Evolutionary conservation across 768 basidiomycete genomes (phyloP), one percentile per base, ranked within the genome.

Genomic region (Suillus cothurnatus): DNA sequence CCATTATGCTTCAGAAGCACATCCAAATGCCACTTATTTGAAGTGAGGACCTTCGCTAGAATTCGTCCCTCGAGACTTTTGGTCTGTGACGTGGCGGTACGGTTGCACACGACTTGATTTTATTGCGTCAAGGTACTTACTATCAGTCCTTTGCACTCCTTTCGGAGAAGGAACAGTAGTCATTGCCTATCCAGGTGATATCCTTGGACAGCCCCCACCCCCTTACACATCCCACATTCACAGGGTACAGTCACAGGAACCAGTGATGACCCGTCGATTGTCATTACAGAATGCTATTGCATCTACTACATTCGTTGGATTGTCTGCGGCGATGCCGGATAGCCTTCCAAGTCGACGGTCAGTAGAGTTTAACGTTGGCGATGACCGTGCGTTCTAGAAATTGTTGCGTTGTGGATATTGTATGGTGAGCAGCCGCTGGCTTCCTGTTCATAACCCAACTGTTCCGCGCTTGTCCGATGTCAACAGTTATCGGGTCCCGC

Each of bases 211-310:
- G n/a, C 4, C 21, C 6, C 11, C 45, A 47, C 21, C 43, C 28
- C 76, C 75, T 63, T 76, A 73, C 14, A 74, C 86, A 72, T 91
- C 88, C 90, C 89, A 92, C 55, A 91, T 86, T 66, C 90, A 85
- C 50, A 91, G 88, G 71, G 89, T 81, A 50, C 83, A 84, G 73
- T 86, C 86, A 2, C 94, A 93, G 0, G 92, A 94, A 31, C 95
- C 95, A 5, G 93, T 95, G 17, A 95, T 92, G 70, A 97, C 90
- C 70, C 91, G 84, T 8, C 88, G 83, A 6, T 95, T 94, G 69
- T 95, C 92, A 21, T 82, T 77, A 1, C 93, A 92, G 77, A 95
- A 97, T 7, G 17, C 50, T 26, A 26, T 9, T 4, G 4, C 45
- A 23, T 47, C 45, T 5, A 47, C 12, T 14, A 14, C 12, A 47